Evolutionary conservation across 176 grass and related monocot genomes (phyloP).

Genomic region (Oryza officinalis): DNA sequence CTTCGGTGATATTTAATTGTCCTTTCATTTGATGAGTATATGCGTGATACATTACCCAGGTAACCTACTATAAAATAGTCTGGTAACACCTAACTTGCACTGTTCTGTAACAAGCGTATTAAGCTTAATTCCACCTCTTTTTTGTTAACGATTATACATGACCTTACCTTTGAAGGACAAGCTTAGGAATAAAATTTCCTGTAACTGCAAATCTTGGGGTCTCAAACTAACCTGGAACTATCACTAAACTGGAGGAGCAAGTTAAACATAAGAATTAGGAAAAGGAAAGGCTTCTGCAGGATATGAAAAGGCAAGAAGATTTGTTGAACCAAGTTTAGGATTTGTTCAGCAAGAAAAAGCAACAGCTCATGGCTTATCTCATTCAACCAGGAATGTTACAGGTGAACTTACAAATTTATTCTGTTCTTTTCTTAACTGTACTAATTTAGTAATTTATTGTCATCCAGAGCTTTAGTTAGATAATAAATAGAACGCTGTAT

Average conservation of each 20-base stretch:
- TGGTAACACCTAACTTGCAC: neutral
- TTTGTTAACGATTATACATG: slow-evolving; percentile 10
- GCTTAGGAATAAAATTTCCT: slow-evolving; percentile 71
- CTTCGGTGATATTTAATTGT: neutral
- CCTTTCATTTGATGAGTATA: neutral
- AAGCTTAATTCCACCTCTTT: neutral
- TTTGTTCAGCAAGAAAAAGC: slow-evolving; percentile 60
- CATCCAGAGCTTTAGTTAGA: neutral
- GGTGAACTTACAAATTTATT: slow-evolving; percentile 41
- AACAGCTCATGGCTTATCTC: slow-evolving; percentile 57
- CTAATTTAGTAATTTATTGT: neutral
- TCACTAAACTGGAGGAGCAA: slow-evolving; percentile 65
- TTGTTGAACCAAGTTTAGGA: slow-evolving; percentile 55
- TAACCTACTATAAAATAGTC: slow-evolving; percentile 22
- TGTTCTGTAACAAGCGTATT: neutral
- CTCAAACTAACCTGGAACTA: slow-evolving; percentile 52
- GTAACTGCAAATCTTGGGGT: slow-evolving; percentile 44
- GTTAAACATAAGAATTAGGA: slow-evolving; percentile 68
- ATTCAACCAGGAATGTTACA: slow-evolving; percentile 28
- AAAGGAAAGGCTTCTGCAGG: slow-evolving; percentile 77
- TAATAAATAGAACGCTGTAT: slow-evolving; percentile 16
- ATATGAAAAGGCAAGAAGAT: slow-evolving; percentile 75
- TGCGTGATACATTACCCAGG: neutral
- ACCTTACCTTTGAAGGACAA: slow-evolving; percentile 45
- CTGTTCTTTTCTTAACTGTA: neutral